Evolutionary conservation across 805 yeast species (phyloP), one percentile per base, ranked within the genome.

Genomic region (Millerozyma acaciae): DNA sequence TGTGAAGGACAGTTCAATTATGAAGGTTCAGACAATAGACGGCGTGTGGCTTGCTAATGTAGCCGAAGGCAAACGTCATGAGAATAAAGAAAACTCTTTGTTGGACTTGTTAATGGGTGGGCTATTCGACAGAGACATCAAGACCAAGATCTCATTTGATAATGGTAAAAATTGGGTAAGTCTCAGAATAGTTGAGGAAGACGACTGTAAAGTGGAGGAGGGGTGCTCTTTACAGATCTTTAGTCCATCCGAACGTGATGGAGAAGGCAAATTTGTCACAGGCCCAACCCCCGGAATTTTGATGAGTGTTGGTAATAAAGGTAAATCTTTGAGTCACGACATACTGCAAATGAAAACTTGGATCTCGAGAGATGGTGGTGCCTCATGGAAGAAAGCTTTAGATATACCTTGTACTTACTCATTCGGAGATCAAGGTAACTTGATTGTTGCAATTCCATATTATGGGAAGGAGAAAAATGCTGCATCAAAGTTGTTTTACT

Each of bases 371-470:
- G 87, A 86, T 60, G 88, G 85, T 16, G 95, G 96, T 17, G 48
- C 66, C n/a, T 62, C 81, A 0, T 86, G 95, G 95, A 55, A 58
- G 17, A 51, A 62, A 35, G 73, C 78, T 1, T 45, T 76, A 9
- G 74, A 75, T 16, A 70, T 66, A 26, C 74, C 84, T 2, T 65
- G 75, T 23, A 39, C 66, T 3, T 76, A 73, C 40, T 68, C 78
- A 1, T 78, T 77, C 59, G 95, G 90, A 29, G 94, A 86, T 55
- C 75, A 73, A 38, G 96, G 95, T 21, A 83, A 85, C 47, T 55
- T 86, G 8, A 70, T 84, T 12, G 54, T 82, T 2, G 82, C 85
- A 2, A 55, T 75, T n/a, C 80, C 82, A 22, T 47, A 43, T 32
- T 26, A 34, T 16, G 42, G 43, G 2, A 57, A 46, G 21, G 47